A percentile compares a stretch with the other conserved stretches of the same genome.
These are phyloP conservation scores for Anethum foeniculum DNA, from an alignment of 140 eudicot genomes.

Conservation along the genomic window DNA sequence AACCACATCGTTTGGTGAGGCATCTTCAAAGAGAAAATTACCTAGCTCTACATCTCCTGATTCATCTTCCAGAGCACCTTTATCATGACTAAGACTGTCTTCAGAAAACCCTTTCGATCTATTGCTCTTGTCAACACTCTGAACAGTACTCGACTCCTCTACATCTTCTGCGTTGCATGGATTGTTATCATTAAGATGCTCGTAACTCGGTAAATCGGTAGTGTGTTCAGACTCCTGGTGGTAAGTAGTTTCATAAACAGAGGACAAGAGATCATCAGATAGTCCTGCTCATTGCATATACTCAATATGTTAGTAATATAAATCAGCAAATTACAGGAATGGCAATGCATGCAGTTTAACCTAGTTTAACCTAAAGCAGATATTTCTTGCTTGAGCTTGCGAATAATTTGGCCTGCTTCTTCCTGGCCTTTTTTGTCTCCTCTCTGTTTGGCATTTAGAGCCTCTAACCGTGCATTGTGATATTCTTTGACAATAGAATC, in stretches of 20 bases:
- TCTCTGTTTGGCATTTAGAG: conserved; percentile 66
- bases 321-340: conserved; percentile 3
- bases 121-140: conserved; percentile 17
- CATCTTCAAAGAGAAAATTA: conserved; percentile 67
- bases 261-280: conserved; percentile 56
- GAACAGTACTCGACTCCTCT: conserved; percentile 21
- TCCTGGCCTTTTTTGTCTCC: conserved; percentile 72
- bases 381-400: conserved; percentile 88
- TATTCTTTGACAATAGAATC: conserved; percentile 71
- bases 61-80: conserved; percentile 40
- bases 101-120: conserved; percentile 17
- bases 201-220: conserved; percentile 21
- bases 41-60: conserved; percentile 78
- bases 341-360: conserved; percentile 4
- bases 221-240: conserved; percentile 22
- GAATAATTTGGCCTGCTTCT: conserved; percentile 69
- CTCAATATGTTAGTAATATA: not conserved
- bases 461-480: conserved; percentile 71
- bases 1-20: conserved; percentile 35
- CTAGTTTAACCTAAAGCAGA: conserved; percentile 64
- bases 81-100: conserved; percentile 28
- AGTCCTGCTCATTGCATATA: conserved; percentile 46
- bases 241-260: conserved; percentile 42
- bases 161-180: conserved; percentile 23
- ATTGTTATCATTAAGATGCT: conserved; percentile 21